Conservation (phyloP, 2,329 filamentous ascomycete species). For the Thyridium curvatum region DNA sequence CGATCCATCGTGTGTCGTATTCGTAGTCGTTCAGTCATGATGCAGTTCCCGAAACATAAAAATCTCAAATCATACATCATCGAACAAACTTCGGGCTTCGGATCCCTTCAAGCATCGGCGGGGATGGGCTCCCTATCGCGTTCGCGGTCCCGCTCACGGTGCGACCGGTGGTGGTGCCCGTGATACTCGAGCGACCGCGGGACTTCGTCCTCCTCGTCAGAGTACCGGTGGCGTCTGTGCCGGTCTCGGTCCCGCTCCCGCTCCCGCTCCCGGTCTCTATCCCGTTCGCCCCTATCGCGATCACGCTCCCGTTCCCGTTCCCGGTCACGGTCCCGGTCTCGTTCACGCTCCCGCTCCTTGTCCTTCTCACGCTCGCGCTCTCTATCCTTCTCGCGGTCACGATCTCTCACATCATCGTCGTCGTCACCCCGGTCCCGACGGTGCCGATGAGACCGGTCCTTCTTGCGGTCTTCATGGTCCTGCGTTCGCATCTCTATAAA, state of each 20-base stretch:
- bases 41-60: no score
- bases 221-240: conserved; percentile 1
- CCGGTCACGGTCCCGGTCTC: conserved; percentile 3
- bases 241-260: conserved; percentile 3
- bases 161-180: conserved; percentile 11
- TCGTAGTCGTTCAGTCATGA: no score
- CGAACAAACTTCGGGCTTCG: no score
- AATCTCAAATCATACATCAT: no score
- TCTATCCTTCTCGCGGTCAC: neutral
- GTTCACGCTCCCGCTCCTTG: neutral
- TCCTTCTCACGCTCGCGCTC: conserved; percentile 1
- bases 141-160: conserved; percentile 6
- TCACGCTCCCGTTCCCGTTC: conserved; percentile 8
- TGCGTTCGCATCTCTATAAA: conserved; percentile 27
- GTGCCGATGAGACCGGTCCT: neutral
- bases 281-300: neutral
- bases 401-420: conserved; percentile 5
- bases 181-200: conserved; percentile 9
- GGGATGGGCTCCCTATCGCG: conserved; percentile 1
- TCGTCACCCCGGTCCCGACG: neutral
- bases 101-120: no score
- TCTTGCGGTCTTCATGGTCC: conserved; percentile 21
- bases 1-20: no score
- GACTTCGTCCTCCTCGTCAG: conserved; percentile 18
- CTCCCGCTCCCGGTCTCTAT: conserved; percentile 1